Base-by-base conservation (phyloP, 345 rosid genomes). In the Citrus cavaleriei region DNA sequence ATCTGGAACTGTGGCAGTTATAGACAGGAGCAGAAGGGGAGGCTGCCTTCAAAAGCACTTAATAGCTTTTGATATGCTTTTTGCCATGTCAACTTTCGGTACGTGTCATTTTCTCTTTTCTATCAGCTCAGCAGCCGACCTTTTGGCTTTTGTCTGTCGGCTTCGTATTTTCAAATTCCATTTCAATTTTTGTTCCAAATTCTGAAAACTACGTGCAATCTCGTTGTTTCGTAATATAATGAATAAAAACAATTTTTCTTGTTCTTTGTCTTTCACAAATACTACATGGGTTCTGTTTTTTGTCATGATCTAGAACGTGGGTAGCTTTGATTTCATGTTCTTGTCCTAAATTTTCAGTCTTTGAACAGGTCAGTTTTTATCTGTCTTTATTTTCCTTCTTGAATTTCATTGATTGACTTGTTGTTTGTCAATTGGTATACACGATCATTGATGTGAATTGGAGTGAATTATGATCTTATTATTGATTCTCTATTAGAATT, bases 71-170 rank as follows among this genome's bases (percentile, higher is more conserved):
- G 4, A 46, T 71, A 72, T 67, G 27, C 22, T 9, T 38, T 49
- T 67, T 18, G 38, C 63, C 27, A 8, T 16, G 32, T 70, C 37
- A 38, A 77, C 89, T 86, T 86, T 82, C 86, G 85, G 86, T 72
- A 51, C 24, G 28, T 80, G 84, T 82, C 80, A 57, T 74, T 83
- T 60, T 85, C 78, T 75, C 38, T 46, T 46, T 46, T 46, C 66
- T 59, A 69, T 70, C 79, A 75, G 75, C 51, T 46, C 86, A 82
- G 87, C 93, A 86, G 85, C 93, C 87, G 85, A 85, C 91, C 79
- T 87, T 83, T 70, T 73, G 83, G 79, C 76, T 35, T 57, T 68
- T 73, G 91, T 85, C 86, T 77, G 90, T 85, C 86, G 88, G 89
- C 86, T 13, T 59, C 72, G 81, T 80, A 55, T 24, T 34, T 22